Evolutionary conservation across 306 rosid species (phyloP), one percentile per base, ranked within the genome.

Genomic region (Inga oerstediana): DNA sequence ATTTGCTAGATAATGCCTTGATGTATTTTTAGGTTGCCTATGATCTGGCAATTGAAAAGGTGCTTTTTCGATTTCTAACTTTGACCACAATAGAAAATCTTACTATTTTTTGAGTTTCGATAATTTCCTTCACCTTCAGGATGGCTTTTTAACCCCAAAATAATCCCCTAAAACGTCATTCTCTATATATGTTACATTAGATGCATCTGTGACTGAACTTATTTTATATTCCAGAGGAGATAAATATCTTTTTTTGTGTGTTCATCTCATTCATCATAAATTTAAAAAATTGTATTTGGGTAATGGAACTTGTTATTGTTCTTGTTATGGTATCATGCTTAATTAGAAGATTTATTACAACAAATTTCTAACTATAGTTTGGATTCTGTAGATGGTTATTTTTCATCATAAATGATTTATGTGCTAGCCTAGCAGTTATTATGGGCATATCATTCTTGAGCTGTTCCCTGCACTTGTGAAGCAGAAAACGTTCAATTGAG

Each of bases 281-380:
- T 66, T 12, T 16, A 16, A 66, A 71, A 43, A 69, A 54, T 66
- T 83, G 7, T 67, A 68, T 70, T 84, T 54, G 22, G 75, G 65
- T 51, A 79, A 43, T 9, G 35, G 58, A 15, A 39, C 20, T 32
- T 46, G 48, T 48, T 79, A 7, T 73, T 24, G 22, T 78, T 64
- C 64, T 83, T 76, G 72, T 76, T 12, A 16, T 77, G 58, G 34
- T 77, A 64, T 81, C 68, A 54, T 52, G 72, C 71, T 72, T 81
- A 72, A 59, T 71, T 59, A 37, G 58, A 72, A 49, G 45, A 71
- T 58, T 49, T 39, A 44, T 41, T 62, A 71, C 24, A 48, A 10
- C 54, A 61, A 24, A 24, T 34, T 24, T n/a, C 30, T 69, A 35
- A 45, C 20, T 3, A 22, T 75, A 58, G 37, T 19, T 82, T 76